Base-by-base conservation (phyloP, 495 filamentous ascomycete species). In the Opeltia flavorubescens region DNA sequence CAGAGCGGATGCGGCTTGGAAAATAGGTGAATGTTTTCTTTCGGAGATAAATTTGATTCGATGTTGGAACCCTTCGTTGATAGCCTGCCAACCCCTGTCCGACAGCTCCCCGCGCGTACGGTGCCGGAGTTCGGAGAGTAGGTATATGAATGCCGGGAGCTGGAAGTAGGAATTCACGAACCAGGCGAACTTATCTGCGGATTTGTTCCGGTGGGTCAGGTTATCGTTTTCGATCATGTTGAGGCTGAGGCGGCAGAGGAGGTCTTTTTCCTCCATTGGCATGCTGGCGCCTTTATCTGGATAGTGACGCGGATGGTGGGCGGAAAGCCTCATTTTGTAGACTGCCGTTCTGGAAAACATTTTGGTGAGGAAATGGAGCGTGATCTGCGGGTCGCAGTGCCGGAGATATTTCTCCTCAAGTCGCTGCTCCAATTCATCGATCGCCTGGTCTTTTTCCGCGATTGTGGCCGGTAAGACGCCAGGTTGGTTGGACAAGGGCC, bases 351-450 rank as follows among this genome's bases (percentile, higher is more conserved):
- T 58, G 13, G 66, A 67, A 52, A 77, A 67, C 12, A 66, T 59
- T 3, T 63, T 60, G 1, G 70, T 66, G 30, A 80, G 62, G 39
- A 71, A 62, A 55, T 85, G 82, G 8, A 83, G 61, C 1, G 75
- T 74, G 23, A 81, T 77, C 0, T 68, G 69, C 5, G 64, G 61
- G 54, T 85, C 80, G 51, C 77, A 78, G 38, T 74, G 72, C 0
- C 60, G 65, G 13, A 76, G 53, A 24, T 75, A 74, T 24, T 75
- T 71, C 0, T 66, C 55, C 34, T 69, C 55, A 50, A 67, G 52
- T 3, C 53, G 36, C 11, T 31, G 30, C 12, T 64, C 61, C 8
- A 71, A 48, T 21, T 66, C 60, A 45, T 65, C 55, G 11, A 71
- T 64, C 0, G 55, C 53, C 1, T 52, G 61, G 29, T 75, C 70